Base-by-base conservation (phyloP, 768 basidiomycete species). In the Dentipellis sp. region DNA sequence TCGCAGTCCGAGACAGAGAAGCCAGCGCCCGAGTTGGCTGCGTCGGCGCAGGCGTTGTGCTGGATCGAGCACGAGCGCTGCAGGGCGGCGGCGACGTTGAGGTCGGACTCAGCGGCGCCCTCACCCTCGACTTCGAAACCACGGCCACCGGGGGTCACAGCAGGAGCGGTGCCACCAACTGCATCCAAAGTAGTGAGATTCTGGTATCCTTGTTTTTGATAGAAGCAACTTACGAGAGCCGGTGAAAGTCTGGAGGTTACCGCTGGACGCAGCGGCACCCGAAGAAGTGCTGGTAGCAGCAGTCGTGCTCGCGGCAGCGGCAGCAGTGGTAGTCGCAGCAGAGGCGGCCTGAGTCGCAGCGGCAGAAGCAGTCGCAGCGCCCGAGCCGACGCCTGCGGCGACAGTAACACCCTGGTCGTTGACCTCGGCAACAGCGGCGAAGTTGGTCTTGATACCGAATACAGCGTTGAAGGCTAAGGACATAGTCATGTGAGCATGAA, bases 401-500 rank as follows among this genome's bases (percentile, higher is more conserved):
- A 67, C 57, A 11, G 58, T 57, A 23, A 57, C 55, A 52, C 78
- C 78, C 62, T 78, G 73, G 63, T 79, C 69, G 52, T 78, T 75
- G 51, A 80, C 62, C 29, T 64, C 68, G 17, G 69, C 56, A 46
- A 80, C 72, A 40, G 59, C 59, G 9, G 70, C 73, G 63, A 83
- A 83, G 67, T 78, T 67, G 45, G 81, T 82, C 4, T 51, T 67
- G 59, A 81, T 77, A 22, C 78, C 79, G 58, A 84, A 81, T 36
- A 67, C 76, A 17, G 72, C 72, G 69, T 84, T 84, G 74, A 83
- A 84, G 6, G 72, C 75, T 53, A 17, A 4, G 12, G 12, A 17
- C n/a, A n/a, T 14, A 36, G n/a, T 5, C 17, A 36, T 16, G 6
- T 52, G 23, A n/a, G 50, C 6, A 2, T 22, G 8, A 10, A 14